Evolutionary conservation across 2,329 filamentous ascomycete species (phyloP), one percentile per base, ranked within the genome.

Genomic region (Pseudocercospora vitis): DNA sequence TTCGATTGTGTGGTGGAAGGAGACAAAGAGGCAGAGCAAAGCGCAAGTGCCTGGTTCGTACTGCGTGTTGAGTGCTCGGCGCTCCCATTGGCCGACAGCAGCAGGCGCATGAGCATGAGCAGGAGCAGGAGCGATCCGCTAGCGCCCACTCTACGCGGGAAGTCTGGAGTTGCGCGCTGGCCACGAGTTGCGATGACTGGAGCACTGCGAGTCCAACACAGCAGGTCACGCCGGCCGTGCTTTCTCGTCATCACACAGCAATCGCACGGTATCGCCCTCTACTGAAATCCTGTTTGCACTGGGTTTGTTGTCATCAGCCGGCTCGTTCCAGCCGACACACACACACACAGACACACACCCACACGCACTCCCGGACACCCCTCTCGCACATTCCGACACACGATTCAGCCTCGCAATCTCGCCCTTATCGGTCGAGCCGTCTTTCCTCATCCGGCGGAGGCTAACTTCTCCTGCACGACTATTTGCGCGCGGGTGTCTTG

Each of bases 261-360:
- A 18, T 19, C n/a, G n/a, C n/a, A n/a, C n/a, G n/a, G n/a, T n/a
- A n/a, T n/a, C n/a, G n/a, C n/a, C n/a, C n/a, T n/a, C n/a, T n/a
- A n/a, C n/a, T n/a, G n/a, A n/a, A n/a, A 40, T 12, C 37, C 37
- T 40, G 37, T 19, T 40, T 40, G n/a, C 48, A 50, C 19, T 18
- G 24, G 9, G 18, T 9, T 24, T 14, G n/a, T 35, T 19, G 29
- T n/a, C 48, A 31, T 24, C 16, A 37, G 47, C 37, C 33, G 47
- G 31, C 19, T 39, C 32, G 32, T 51, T 51, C 35, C 31, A 21
- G 37, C 39, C 32, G 23, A 23, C 46, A n/a, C 28, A 9, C 14
- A 23, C 37, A 40, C 37, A 19, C 37, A 24, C 37, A 40, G 37
- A 16, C 33, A 37, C 16, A 40, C 11, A 6, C 3, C 2, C 7